phyloP scores from a whole-genome alignment of 1,139 yeast species.

The Pichia sp. region DNA sequence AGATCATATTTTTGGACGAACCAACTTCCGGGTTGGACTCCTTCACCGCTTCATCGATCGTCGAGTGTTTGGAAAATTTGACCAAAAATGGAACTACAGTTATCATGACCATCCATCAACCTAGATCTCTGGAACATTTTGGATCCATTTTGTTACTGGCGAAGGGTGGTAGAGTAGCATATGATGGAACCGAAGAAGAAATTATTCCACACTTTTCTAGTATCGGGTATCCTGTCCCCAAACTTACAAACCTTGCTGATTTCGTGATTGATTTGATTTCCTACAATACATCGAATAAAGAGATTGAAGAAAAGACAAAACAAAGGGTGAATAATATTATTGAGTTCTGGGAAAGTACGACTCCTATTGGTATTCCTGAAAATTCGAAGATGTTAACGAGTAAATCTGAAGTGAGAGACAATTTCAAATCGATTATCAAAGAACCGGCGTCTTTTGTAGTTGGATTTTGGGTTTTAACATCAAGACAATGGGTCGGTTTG shows the following conservation, averaged over 20 bases:
- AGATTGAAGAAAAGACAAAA: conserved; percentile 44
- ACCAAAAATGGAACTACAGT: conserved; percentile 61
- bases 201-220: conserved; percentile 44
- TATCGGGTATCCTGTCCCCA: conserved; percentile 55
- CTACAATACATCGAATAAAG: conserved; percentile 42
- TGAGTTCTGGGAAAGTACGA: conserved; percentile 37
- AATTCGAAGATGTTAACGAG: conserved; percentile 9
- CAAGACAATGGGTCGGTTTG: conserved; percentile 51
- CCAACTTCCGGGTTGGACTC: conserved; percentile 90
- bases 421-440: conserved; percentile 28
- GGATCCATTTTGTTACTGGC: conserved; percentile 68
- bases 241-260: conserved; percentile 69
- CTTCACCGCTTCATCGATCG: conserved; percentile 68
- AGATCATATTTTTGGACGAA: conserved; percentile 73
- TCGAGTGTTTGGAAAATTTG: conserved; percentile 56
- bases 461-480: conserved; percentile 42
- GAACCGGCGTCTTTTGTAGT: conserved; percentile 34
- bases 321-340: conserved; percentile 40
- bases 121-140: conserved; percentile 62
- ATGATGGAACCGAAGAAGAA: conserved; percentile 53
- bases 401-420: conserved; percentile 18
- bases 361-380: neutral
- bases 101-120: conserved; percentile 83
- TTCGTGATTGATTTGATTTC: conserved; percentile 70
- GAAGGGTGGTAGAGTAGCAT: conserved; percentile 71